A percentile compares a stretch with the other conserved stretches of the same genome.
Evolutionary conservation across 371 early-diverging fungal genomes (phyloP).

Genomic region (Furculomyces boomerangus): DNA sequence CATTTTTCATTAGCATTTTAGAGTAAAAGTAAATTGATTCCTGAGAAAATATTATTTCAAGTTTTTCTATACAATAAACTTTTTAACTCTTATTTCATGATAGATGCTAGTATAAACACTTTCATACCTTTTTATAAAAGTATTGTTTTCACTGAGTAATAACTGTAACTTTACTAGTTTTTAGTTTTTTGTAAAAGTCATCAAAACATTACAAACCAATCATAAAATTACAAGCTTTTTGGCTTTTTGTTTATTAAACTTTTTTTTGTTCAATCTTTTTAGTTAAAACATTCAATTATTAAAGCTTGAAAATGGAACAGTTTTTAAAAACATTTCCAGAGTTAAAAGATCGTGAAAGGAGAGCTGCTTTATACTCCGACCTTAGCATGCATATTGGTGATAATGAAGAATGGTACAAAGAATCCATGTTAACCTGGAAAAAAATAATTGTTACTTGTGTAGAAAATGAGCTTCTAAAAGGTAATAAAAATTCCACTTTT

Average conservation of each 20-base stretch:
- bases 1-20: too few relatives aligned
- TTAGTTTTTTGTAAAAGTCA: neutral
- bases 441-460: neutral
- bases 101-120: too few relatives aligned
- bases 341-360: neutral
- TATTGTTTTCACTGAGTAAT: too few relatives aligned
- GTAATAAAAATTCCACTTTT: neutral
- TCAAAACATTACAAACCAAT: neutral
- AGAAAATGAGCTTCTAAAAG: neutral
- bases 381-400: neutral
- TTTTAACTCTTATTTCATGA: too few relatives aligned
- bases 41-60: too few relatives aligned
- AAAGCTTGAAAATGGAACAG: neutral
- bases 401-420: neutral
- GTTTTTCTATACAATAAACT: too few relatives aligned
- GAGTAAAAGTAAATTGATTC: too few relatives aligned
- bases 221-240: neutral
- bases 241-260: neutral
- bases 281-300: neutral
- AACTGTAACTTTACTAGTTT: too few relatives aligned
- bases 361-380: slow-evolving; percentile 2
- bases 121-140: too few relatives aligned
- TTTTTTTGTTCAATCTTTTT: neutral
- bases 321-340: neutral
- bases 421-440: neutral